A percentile compares a stretch with the other conserved stretches of the same genome.
phyloP scores from a whole-genome alignment of 306 rosid genomes.

The Castanea mollissima region DNA sequence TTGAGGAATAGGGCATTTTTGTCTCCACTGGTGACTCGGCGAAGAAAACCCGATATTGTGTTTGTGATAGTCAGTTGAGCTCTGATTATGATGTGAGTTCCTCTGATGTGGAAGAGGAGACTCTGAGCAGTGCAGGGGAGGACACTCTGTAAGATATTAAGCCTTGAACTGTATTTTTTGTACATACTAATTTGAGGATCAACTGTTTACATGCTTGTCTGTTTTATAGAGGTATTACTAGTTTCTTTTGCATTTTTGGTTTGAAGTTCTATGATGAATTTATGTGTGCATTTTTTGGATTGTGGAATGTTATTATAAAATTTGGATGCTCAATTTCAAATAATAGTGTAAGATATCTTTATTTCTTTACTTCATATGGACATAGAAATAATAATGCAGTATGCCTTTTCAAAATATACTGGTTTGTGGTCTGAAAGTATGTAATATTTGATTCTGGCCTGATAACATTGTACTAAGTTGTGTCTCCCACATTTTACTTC shows the following conservation, averaged over 20 bases:
- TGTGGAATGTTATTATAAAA: neutral
- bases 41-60: conserved; percentile 27
- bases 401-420: neutral
- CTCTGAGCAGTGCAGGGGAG: conserved; percentile 15
- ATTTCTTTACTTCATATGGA: neutral
- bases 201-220: neutral
- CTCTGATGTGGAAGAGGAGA: conserved; percentile 35
- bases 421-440: neutral
- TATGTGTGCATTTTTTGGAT: neutral
- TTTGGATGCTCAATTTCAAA: neutral
- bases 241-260: neutral
- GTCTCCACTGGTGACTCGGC: conserved; percentile 27
- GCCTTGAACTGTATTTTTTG: conserved; percentile 8
- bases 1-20: neutral
- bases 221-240: neutral
- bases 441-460: neutral
- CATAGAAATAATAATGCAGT: neutral
- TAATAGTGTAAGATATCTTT: neutral
- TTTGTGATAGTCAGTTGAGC: conserved; percentile 35
- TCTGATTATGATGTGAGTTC: conserved; percentile 32
- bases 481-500: neutral
- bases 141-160: conserved; percentile 44
- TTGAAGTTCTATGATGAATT: neutral
- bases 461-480: neutral
- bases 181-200: neutral